These are phyloP conservation scores for Lasiosphaeria ovina DNA, from an alignment of 495 filamentous ascomycete genomes.

Conservation along the genomic window DNA sequence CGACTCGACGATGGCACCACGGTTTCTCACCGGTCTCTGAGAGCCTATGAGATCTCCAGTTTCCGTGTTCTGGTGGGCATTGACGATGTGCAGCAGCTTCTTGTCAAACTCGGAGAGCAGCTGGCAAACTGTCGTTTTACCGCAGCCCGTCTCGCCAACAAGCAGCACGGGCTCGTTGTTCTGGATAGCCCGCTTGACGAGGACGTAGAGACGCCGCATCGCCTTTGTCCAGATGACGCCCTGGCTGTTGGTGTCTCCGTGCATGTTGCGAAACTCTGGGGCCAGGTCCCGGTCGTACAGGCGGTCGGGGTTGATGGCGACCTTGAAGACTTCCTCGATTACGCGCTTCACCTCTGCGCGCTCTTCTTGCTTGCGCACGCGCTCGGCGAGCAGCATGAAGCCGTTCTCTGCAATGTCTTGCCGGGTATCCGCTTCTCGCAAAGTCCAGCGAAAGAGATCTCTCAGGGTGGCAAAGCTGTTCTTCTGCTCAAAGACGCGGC, in stretches of 20 bases:
- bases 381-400: constrained; percentile 92
- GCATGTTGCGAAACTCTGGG: constrained; percentile 55
- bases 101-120: constrained; percentile 77
- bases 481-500: constrained; percentile 91
- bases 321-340: constrained; percentile 91
- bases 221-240: constrained; percentile 90
- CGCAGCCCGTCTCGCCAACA: constrained; percentile 94
- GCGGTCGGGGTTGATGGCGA: constrained; percentile 67
- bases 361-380: constrained; percentile 89
- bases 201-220: constrained; percentile 84
- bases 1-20: constrained; percentile 63
- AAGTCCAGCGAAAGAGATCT: constrained; percentile 97
- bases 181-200: constrained; percentile 78
- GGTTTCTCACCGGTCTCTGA: constrained; percentile 86
- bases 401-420: constrained; percentile 90
- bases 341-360: constrained; percentile 77
- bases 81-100: constrained; percentile 79
- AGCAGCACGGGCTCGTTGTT: constrained; percentile 94
- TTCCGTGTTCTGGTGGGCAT: constrained; percentile 96
- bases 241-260: constrained; percentile 43
- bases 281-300: constrained; percentile 63
- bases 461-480: constrained; percentile 95
- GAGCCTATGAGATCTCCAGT: constrained; percentile 96
- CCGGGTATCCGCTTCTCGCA: constrained; percentile 76
- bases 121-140: constrained; percentile 96